These are phyloP conservation scores for Vickermania ingenoplastis DNA, from an alignment of 208 protist genomes.

Conservation along the genomic window DNA sequence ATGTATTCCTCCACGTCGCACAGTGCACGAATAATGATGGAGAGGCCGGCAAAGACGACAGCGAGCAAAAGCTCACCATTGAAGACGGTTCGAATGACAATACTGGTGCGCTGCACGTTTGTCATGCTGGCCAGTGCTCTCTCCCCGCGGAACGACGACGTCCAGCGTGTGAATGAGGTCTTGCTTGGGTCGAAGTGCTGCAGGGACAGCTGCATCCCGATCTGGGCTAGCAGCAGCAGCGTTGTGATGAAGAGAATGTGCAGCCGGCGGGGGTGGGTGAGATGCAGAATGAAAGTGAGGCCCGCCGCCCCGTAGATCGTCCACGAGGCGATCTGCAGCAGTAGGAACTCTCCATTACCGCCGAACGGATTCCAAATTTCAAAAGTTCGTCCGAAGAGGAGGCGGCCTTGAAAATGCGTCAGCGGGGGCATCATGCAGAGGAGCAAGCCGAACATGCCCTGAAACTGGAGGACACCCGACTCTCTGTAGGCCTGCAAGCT, in stretches of 20 bases:
- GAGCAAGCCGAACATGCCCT: constrained; percentile 25
- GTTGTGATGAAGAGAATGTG: constrained; percentile 28
- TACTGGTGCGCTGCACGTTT: constrained; percentile 15
- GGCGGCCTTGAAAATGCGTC: constrained; percentile 52
- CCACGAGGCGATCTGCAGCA: constrained; percentile 51
- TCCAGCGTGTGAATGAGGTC: constrained; percentile 3
- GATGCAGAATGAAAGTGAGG: constrained; percentile 52
- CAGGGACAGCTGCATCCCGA: constrained; percentile 60
- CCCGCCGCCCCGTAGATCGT: constrained; percentile 38
- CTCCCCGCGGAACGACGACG: not conserved
- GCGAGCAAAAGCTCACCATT: constrained; percentile 63
- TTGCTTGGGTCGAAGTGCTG: constrained; percentile 26
- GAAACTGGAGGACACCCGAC: constrained; percentile 12
- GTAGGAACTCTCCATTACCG: constrained; percentile 44
- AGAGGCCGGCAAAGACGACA: constrained; percentile 31
- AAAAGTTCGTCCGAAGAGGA: constrained; percentile 46
- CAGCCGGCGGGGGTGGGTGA: constrained; percentile 21
- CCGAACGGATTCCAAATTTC: constrained; percentile 53
- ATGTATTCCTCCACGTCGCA: constrained; percentile 17
- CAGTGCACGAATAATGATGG: constrained; percentile 43
- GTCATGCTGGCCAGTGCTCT: constrained; percentile 11
- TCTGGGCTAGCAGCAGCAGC: constrained; percentile 38
- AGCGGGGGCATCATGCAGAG: constrained; percentile 48
- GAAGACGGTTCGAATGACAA: not conserved
- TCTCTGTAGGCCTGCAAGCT: constrained; percentile 1